These are phyloP conservation scores for Ceratocystis cubensis DNA, from an alignment of 2,329 filamentous ascomycete genomes.

Conservation along the genomic window DNA sequence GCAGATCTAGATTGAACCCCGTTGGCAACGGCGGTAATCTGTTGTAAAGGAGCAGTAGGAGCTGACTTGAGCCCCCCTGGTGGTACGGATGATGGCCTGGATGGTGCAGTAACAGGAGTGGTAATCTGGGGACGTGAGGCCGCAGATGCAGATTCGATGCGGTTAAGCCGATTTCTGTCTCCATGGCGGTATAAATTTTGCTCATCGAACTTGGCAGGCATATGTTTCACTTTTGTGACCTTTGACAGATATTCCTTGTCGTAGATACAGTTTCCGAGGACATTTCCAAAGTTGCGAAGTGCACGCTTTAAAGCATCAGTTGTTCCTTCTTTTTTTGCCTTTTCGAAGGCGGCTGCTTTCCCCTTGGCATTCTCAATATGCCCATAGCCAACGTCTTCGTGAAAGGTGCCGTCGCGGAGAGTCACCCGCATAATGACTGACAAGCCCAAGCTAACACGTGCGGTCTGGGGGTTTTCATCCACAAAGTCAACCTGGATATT, in stretches of 20 bases:
- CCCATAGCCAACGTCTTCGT: conserved; percentile 95
- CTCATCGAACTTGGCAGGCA: conserved; percentile 59
- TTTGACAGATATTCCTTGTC: conserved; percentile 87
- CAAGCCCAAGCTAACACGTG: conserved; percentile 71
- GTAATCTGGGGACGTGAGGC: background rate
- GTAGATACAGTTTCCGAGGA: conserved; percentile 96
- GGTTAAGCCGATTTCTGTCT: conserved; percentile 32
- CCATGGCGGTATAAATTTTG: conserved; percentile 69
- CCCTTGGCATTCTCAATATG: conserved; percentile 93
- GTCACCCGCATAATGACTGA: conserved; percentile 87
- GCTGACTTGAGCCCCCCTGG: conserved; percentile 1
- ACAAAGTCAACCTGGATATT: conserved; percentile 93
- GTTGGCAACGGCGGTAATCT: conserved; percentile 27
- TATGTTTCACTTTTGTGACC: conserved; percentile 78
- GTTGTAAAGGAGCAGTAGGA: conserved; percentile 23
- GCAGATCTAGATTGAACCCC: conserved; percentile 9
- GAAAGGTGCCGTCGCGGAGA: conserved; percentile 83
- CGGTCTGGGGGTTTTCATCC: conserved; percentile 67
- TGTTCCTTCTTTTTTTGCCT: conserved; percentile 95
- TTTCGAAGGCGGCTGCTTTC: conserved; percentile 93
- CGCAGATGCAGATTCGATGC: background rate
- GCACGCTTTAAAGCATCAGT: conserved; percentile 89
- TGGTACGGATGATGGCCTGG: background rate
- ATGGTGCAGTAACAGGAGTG: background rate
- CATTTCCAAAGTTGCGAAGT: conserved; percentile 83